These are phyloP conservation scores for Penicillium flavigenum DNA, from an alignment of 495 filamentous ascomycete species.

Conservation along the genomic window DNA sequence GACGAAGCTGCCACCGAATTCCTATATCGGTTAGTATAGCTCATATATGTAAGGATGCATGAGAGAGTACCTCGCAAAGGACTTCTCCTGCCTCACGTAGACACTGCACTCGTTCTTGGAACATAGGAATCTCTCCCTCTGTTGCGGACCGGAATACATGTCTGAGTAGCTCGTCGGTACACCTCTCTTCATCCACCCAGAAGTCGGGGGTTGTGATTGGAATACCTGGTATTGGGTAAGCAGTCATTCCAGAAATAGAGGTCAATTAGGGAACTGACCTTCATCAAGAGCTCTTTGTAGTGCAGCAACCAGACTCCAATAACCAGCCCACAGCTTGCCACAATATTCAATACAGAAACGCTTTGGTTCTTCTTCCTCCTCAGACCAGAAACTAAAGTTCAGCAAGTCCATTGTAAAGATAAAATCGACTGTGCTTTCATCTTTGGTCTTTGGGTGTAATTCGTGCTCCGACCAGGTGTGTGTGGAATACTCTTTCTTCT, in stretches of 20 bases:
- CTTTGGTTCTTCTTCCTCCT: slow-evolving; percentile 54
- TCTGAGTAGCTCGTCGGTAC: slow-evolving; percentile 67
- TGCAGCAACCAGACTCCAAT: slow-evolving; percentile 89
- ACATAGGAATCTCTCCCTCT: slow-evolving; percentile 80
- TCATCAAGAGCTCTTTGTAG: slow-evolving; percentile 88
- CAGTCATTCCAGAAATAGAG: slow-evolving; percentile 9
- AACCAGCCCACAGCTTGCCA: slow-evolving; percentile 83
- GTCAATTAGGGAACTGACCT: slow-evolving; percentile 48
- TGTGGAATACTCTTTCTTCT: slow-evolving; percentile 77
- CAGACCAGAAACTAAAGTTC: slow-evolving; percentile 97
- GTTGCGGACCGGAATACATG: slow-evolving; percentile 86
- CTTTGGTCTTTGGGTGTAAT: slow-evolving; percentile 79
- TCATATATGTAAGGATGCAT: background rate
- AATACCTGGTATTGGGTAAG: slow-evolving; percentile 54
- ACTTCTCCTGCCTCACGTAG: slow-evolving; percentile 82
- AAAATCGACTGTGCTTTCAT: slow-evolving; percentile 78
- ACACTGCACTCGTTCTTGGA: slow-evolving; percentile 74
- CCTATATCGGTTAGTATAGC: slow-evolving; percentile 44
- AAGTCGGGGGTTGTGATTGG: slow-evolving; percentile 87
- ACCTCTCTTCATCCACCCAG: slow-evolving; percentile 77
- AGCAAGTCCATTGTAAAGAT: slow-evolving; percentile 96
- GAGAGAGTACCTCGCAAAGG: slow-evolving; percentile 69
- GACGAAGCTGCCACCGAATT: slow-evolving; percentile 72
- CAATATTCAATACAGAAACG: slow-evolving; percentile 79
- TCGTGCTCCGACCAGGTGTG: slow-evolving; percentile 84